Base-by-base conservation (phyloP, 495 filamentous ascomycete species). In the Lasiosphaeris hirsuta region DNA sequence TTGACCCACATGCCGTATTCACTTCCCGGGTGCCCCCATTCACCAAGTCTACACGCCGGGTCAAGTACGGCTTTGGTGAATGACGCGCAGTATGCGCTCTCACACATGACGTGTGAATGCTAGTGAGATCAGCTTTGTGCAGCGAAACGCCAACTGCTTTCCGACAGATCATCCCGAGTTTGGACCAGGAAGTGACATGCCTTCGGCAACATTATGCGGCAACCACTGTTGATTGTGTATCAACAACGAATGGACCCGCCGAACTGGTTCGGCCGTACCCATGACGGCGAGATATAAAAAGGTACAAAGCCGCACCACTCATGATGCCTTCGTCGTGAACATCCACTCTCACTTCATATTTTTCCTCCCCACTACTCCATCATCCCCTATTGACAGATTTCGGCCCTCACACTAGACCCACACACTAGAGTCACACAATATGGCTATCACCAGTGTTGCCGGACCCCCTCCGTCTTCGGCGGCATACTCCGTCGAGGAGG, bases 401-500 rank as follows among this genome's bases (percentile, higher is more conserved):
- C 23, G 15, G 17, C 23, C 42, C 42, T 45, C n/a, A 18, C 42
- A n/a, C n/a, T n/a, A n/a, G 36, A 33, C 34, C 40, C 15, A 34
- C 48, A 6, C 37, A 37, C 9, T 15, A 11, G 46, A 40, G 39
- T 38, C 33, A 3, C 36, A 44, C 41, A 56, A 52, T 15, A 60
- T 51, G 40, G 60, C 60, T 42, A 37, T 33, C 37, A 50, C 30
- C 42, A 41, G 35, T 11, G 35, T 34, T 1, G 36, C 18, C 37
- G 45, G 14, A 38, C 33, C 41, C 14, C 13, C 53, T 15, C 48
- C 7, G 10, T 34, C 7, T 18, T 35, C 36, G 17, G 35, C 14
- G 37, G 47, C 52, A 7, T 63, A 70, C 49, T 69, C 67, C 3
- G 67, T 69, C 34, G 47, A 52, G 35, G 51, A 60, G 14, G 72